These are phyloP conservation scores for Silene conica DNA, from an alignment of 148 eudicot species.

Conservation along the genomic window DNA sequence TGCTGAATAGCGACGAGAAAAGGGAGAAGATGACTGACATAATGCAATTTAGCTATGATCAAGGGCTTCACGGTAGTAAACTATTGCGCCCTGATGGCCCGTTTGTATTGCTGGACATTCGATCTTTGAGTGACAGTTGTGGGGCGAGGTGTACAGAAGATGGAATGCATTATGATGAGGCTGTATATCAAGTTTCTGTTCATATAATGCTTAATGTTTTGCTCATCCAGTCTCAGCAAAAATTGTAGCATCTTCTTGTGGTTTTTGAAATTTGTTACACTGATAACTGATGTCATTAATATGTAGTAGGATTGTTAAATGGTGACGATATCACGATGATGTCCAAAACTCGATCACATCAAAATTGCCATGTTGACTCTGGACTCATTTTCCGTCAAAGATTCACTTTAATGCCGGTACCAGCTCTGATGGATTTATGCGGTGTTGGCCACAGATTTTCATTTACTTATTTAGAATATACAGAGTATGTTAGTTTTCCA, in stretches of 20 bases:
- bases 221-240: slow-evolving; percentile 86
- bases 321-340: too few relatives aligned
- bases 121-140: slow-evolving; percentile 54
- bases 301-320: too few relatives aligned
- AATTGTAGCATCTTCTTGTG: slow-evolving; percentile 30
- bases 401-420: too few relatives aligned
- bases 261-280: neutral
- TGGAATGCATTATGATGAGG: slow-evolving; percentile 80
- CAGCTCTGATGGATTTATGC: slow-evolving; percentile 5
- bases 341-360: too few relatives aligned
- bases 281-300: neutral
- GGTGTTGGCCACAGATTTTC: neutral
- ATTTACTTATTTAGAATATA: slow-evolving; percentile 13
- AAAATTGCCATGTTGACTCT: too few relatives aligned
- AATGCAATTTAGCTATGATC: slow-evolving; percentile 37
- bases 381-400: too few relatives aligned
- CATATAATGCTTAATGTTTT: slow-evolving; percentile 85
- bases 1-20: slow-evolving; percentile 87
- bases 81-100: slow-evolving; percentile 70
- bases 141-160: slow-evolving; percentile 65
- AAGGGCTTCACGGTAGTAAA: slow-evolving; percentile 47
- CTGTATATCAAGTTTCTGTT: slow-evolving; percentile 70
- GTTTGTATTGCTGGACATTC: slow-evolving; percentile 54
- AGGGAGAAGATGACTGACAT: slow-evolving; percentile 60
- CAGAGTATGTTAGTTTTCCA: slow-evolving; percentile 14